Evolutionary conservation across 805 yeast genomes (phyloP).

Genomic region (Schwanniomyces yamadae): DNA sequence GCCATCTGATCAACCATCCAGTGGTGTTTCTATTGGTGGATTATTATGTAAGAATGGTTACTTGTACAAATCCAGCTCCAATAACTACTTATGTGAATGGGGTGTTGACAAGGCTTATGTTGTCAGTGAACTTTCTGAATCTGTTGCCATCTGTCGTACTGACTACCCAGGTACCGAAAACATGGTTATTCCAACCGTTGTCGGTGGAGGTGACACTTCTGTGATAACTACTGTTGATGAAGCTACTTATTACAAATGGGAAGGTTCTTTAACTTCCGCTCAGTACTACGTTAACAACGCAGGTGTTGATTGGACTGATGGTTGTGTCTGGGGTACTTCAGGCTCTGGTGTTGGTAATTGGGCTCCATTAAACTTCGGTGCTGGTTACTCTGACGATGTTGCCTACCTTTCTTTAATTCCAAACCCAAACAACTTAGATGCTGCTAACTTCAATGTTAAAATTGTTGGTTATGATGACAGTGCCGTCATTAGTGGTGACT

Average conservation of each 20-base stretch:
- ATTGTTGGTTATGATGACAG: slow-evolving; percentile 68
- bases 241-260: slow-evolving; percentile 77
- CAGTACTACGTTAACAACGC: slow-evolving; percentile 98
- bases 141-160: slow-evolving; percentile 93
- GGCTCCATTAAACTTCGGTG: slow-evolving; percentile 96
- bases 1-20: slow-evolving; percentile 84
- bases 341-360: slow-evolving; percentile 91
- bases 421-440: slow-evolving; percentile 80
- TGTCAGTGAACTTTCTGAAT: slow-evolving; percentile 57
- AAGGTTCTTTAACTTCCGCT: slow-evolving; percentile 79
- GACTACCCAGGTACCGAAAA: slow-evolving; percentile 99
- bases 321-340: slow-evolving; percentile 88
- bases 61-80: slow-evolving; percentile 73
- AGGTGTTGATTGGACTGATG: slow-evolving; percentile 82
- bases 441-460: slow-evolving; percentile 57
- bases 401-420: slow-evolving; percentile 90
- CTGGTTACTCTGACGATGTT: slow-evolving; percentile 69
- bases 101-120: slow-evolving; percentile 72
- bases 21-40: slow-evolving; percentile 94
- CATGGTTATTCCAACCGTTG: slow-evolving; percentile 92
- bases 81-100: slow-evolving; percentile 81
- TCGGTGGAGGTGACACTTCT: slow-evolving; percentile 61
- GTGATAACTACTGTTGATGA: slow-evolving; percentile 80
- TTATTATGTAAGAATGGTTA: slow-evolving; percentile 80
- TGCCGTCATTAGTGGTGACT: slow-evolving; percentile 56